These are phyloP conservation scores for Solioccasus polychromus DNA, from an alignment of 768 basidiomycete genomes.

Conservation along the genomic window DNA sequence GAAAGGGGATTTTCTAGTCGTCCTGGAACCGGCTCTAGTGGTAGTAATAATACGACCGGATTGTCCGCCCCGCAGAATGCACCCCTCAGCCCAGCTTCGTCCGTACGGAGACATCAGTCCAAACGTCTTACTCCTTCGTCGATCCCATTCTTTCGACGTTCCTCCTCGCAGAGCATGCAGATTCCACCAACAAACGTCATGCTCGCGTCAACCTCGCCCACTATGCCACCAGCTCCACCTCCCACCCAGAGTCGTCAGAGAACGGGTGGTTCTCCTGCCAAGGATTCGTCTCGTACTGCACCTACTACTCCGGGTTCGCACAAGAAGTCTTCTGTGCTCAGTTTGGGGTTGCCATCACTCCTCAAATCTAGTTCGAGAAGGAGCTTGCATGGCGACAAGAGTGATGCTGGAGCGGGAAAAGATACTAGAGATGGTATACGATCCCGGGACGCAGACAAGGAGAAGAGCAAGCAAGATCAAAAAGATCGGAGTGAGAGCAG, in stretches of 20 bases:
- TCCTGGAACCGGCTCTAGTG: conserved; percentile 73
- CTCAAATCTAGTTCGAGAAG: conserved; percentile 83
- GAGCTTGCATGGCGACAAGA: conserved; percentile 66
- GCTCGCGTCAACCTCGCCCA: conserved; percentile 46
- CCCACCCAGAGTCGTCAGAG: conserved; percentile 42
- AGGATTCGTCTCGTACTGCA: conserved; percentile 51
- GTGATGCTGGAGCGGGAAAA: conserved; percentile 34
- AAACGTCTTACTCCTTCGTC: conserved; percentile 89
- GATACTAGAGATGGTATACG: conserved; percentile 56
- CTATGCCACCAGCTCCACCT: conserved; percentile 47
- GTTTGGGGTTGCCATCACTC: conserved; percentile 75
- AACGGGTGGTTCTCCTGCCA: conserved; percentile 48
- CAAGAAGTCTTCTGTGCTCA: conserved; percentile 81
- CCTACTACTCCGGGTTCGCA: conserved; percentile 59
- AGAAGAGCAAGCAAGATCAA: conserved; percentile 64
- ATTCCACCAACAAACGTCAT: conserved; percentile 44
- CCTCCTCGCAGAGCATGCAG: conserved; percentile 86
- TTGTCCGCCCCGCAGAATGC: conserved; percentile 52
- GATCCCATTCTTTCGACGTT: conserved; percentile 92
- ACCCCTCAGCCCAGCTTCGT: conserved; percentile 72
- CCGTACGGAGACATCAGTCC: conserved; percentile 59
- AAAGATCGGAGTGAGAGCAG: conserved; percentile 89
- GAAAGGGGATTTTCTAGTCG: conserved; percentile 51
- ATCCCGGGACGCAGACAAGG: conserved; percentile 44
- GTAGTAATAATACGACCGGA: conserved; percentile 62